Conservation (phyloP, 805 yeast genomes). For the Grigorovia yakushimaensis region DNA sequence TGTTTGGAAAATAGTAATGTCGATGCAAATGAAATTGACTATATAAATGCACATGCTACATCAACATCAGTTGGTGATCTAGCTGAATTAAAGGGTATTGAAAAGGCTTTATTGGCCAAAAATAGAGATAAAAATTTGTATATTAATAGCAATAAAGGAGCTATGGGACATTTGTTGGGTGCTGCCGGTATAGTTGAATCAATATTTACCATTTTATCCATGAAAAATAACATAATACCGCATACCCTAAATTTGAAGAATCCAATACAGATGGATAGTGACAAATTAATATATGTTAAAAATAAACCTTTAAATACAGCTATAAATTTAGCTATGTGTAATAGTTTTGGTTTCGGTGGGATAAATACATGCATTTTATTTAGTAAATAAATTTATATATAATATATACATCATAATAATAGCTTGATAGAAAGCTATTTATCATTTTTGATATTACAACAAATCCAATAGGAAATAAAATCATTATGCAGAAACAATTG, state of each 20-base stretch:
- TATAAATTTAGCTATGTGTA: slow-evolving; percentile 58
- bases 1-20: slow-evolving; percentile 51
- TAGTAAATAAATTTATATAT: slow-evolving; percentile 18
- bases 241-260: slow-evolving; percentile 67
- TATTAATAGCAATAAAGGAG: slow-evolving; percentile 80
- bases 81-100: slow-evolving; percentile 75
- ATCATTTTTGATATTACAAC: too few species aligned
- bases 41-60: slow-evolving; percentile 95
- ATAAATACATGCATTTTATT: slow-evolving; percentile 72
- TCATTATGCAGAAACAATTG: too few species aligned
- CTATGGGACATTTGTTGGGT: slow-evolving; percentile 89
- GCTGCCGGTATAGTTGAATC: slow-evolving; percentile 96
- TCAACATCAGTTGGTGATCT: slow-evolving; percentile 83
- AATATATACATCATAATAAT: neutral
- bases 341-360: slow-evolving; percentile 98
- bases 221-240: slow-evolving; percentile 51
- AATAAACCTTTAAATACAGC: slow-evolving; percentile 32
- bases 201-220: slow-evolving; percentile 62
- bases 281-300: slow-evolving; percentile 46
- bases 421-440: neutral
- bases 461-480: too few species aligned
- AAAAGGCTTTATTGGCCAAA: slow-evolving; percentile 14
- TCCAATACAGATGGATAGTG: slow-evolving; percentile 22
- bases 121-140: slow-evolving; percentile 27
- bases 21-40: slow-evolving; percentile 45